Evolutionary conservation across 2,329 filamentous ascomycete genomes (phyloP).

Genomic region (Arthrinium phaeospermum): DNA sequence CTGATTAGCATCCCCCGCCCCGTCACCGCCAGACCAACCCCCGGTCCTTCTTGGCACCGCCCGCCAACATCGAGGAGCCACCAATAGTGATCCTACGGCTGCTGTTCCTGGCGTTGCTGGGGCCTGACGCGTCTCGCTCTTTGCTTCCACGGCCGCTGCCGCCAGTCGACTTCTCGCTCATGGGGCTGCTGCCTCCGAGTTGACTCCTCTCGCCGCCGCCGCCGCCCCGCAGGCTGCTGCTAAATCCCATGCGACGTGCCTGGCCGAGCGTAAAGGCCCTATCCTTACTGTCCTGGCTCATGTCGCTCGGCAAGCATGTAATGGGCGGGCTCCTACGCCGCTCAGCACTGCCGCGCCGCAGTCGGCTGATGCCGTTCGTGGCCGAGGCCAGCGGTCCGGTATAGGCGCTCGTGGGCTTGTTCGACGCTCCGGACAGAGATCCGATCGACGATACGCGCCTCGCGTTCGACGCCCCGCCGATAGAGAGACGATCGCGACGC

Average conservation of each 20-base stretch:
- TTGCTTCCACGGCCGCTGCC: constrained; percentile 29
- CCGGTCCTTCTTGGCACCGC: not conserved
- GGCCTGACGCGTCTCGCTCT: constrained; percentile 26
- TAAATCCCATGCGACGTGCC: constrained; percentile 63
- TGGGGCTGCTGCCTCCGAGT: constrained; percentile 24
- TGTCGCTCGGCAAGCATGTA: constrained; percentile 55
- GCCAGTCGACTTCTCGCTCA: constrained; percentile 23
- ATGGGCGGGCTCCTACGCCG: constrained; percentile 59
- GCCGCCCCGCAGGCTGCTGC: constrained; percentile 42
- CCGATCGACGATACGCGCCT: constrained; percentile 54
- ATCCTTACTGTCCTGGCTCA: constrained; percentile 29
- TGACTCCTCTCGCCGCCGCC: constrained; percentile 24
- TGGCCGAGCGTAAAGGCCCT: constrained; percentile 58
- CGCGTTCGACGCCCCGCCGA: constrained; percentile 41
- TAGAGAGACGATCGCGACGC: constrained; percentile 48
- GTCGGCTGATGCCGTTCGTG: constrained; percentile 61
- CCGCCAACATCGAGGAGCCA: constrained; percentile 34
- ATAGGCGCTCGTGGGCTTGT: constrained; percentile 41
- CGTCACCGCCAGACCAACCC: constrained; percentile 22
- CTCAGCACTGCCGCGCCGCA: constrained; percentile 57
- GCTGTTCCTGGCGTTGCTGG: constrained; percentile 34
- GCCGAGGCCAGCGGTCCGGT: constrained; percentile 52
- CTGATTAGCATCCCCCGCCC: not conserved
- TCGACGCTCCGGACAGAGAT: constrained; percentile 39
- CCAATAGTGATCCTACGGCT: constrained; percentile 52